Base-by-base conservation (phyloP, 768 basidiomycete species). In the Leccinum uliginosum region DNA sequence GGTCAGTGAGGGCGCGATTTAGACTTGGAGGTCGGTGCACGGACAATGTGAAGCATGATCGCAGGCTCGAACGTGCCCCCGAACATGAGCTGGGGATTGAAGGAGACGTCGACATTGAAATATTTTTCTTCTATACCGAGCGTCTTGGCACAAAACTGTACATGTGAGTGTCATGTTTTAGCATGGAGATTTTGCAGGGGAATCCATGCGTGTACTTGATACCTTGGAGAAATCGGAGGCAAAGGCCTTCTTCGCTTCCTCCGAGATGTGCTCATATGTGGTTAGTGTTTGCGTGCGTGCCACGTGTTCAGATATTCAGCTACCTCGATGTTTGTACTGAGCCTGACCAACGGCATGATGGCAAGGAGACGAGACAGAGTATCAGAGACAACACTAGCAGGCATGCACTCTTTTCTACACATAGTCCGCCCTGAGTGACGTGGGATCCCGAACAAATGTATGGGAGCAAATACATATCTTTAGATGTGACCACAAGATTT, bases 31-130 rank as follows among this genome's bases (percentile, higher is more conserved):
- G 6, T 10, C 2, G 17, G 35, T n/a, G 17, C 14, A 75, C 85
- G 53, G 57, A 89, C 88, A 56, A 86, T 72, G 48, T 67, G 70
- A 54, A 89, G 71, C 50, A 79, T 73, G 70, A 86, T 80, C 4
- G 86, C 84, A 19, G 87, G 87, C 15, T 87, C 85, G 52, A 86
- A 80, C 4, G 80, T 80, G 14, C 86, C 87, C 19, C 35, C 35
- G 35, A 38, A 38, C 17, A 15, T 38, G 35, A 38, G 9, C 14
- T 38, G 35, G 17, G 8, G 35, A 38, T 38, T 38, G 35, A 38
- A 38, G 17, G 35, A n/a, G 35, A 38, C 35, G 35, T 38, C 35
- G 35, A 38, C 8, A 38, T 38, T n/a, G 35, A 38, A 17, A 35
- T 17, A 8, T 35, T 35, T 15, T n/a, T 38, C 35, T 38, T 17